Evolutionary conservation across 495 filamentous ascomycete genomes (phyloP).

Genomic region (Wilcoxina mikolae): DNA sequence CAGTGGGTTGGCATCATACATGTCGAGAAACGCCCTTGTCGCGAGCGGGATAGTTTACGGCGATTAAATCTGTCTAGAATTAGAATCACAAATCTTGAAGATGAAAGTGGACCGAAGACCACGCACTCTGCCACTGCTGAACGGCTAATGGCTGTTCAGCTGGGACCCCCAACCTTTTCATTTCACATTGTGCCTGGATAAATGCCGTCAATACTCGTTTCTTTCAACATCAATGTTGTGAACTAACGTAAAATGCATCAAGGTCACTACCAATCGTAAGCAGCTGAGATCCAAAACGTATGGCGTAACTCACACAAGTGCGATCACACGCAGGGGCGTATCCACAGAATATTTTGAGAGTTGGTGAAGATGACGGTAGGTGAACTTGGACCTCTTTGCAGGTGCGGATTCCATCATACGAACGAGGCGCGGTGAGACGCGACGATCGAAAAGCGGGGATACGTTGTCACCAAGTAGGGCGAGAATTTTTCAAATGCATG

Average conservation of each 20-base stretch:
- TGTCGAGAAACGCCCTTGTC: constrained; percentile 62
- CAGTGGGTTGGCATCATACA: constrained; percentile 34
- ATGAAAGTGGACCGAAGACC: constrained; percentile 29
- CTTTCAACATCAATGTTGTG: not conserved
- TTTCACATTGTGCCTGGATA: constrained; percentile 68
- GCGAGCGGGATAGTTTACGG: constrained; percentile 87
- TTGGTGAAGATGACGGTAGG: constrained; percentile 64
- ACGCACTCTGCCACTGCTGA: constrained; percentile 52
- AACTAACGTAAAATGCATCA: constrained; percentile 70
- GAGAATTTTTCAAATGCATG: no score
- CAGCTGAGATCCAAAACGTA: not conserved
- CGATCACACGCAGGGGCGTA: constrained; percentile 71
- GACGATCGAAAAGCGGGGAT: no score
- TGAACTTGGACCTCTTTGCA: constrained; percentile 37
- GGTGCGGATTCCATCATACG: not conserved
- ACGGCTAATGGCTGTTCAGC: constrained; percentile 75
- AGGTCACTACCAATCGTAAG: constrained; percentile 41
- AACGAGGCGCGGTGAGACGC: no score
- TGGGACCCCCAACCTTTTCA: constrained; percentile 61
- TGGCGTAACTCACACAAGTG: constrained; percentile 44
- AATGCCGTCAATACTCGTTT: not conserved
- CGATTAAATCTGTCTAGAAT: constrained; percentile 64
- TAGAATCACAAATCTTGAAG: not conserved
- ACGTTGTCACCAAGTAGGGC: no score
- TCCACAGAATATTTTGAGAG: constrained; percentile 54